Evolutionary conservation across 2,329 filamentous ascomycete genomes (phyloP).

Genomic region (Leptographium procerum): DNA sequence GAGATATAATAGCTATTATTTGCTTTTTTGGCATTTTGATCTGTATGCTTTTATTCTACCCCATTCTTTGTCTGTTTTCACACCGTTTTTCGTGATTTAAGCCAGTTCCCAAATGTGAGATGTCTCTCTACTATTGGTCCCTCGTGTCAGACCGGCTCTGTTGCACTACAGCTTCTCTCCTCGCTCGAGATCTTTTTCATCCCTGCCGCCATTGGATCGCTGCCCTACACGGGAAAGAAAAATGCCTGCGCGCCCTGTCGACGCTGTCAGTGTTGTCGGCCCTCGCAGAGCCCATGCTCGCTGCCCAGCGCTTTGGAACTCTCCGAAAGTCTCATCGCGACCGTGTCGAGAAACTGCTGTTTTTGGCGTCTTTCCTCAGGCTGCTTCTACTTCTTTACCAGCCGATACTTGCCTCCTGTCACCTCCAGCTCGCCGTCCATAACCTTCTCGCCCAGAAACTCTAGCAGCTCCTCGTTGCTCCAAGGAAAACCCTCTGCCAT

Average conservation of each 20-base stretch:
- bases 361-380: too few species aligned
- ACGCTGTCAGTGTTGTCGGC: too few species aligned
- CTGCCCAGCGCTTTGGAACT: too few species aligned
- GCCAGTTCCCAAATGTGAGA: background rate
- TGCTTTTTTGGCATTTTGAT: background rate
- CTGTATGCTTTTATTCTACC: background rate
- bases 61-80: background rate
- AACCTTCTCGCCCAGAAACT: constrained; percentile 73
- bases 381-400: constrained; percentile 46
- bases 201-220: too few species aligned
- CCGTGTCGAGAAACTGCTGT: too few species aligned
- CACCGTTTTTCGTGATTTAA: background rate
- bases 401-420: constrained; percentile 58
- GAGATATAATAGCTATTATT: too few species aligned
- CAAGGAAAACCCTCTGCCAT: constrained; percentile 81
- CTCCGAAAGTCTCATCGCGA: too few species aligned
- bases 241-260: too few species aligned
- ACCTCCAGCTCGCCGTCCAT: constrained; percentile 57
- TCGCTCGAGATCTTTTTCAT: background rate
- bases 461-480: constrained; percentile 76
- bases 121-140: too few species aligned
- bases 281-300: too few species aligned
- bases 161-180: background rate
- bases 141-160: background rate
- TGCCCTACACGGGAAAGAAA: too few species aligned